These are phyloP conservation scores for Fraxinus angustifolia DNA, from an alignment of 305 asterid genomes.

Conservation along the genomic window DNA sequence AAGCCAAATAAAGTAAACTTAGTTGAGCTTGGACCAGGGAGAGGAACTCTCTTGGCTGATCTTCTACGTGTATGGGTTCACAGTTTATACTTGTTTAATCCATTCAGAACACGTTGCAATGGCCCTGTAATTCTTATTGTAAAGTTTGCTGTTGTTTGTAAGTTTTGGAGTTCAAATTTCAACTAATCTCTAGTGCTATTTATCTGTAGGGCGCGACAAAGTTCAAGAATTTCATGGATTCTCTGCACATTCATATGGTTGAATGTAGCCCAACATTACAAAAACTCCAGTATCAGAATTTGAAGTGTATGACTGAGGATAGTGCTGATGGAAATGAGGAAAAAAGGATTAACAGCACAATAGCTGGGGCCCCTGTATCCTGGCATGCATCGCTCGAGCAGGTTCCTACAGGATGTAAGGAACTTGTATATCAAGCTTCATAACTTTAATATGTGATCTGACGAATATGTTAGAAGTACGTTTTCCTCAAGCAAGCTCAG, in stretches of 20 bases:
- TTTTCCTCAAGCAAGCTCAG: neutral
- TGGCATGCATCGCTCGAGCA: conserved; percentile 84
- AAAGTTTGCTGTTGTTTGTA: neutral
- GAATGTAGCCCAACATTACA: conserved; percentile 83
- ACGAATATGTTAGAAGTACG: neutral
- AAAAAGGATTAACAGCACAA: conserved; percentile 41
- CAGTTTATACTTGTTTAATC: neutral
- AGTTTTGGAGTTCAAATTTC: conserved; percentile 4
- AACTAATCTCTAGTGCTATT: neutral
- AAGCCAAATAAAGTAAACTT: conserved; percentile 64
- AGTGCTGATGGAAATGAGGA: conserved; percentile 33
- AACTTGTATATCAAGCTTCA: conserved; percentile 4
- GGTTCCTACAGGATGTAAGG: conserved; percentile 82
- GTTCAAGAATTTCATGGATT: conserved; percentile 61
- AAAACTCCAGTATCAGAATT: conserved; percentile 62
- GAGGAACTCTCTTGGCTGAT: conserved; percentile 92
- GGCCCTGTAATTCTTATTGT: neutral
- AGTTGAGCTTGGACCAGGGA: conserved; percentile 92
- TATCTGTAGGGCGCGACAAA: conserved; percentile 60
- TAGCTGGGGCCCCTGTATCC: conserved; percentile 64
- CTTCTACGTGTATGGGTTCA: conserved; percentile 66
- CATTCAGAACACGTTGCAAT: neutral
- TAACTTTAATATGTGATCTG: neutral
- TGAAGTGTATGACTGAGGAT: conserved; percentile 53
- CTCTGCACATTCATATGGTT: conserved; percentile 74